These are phyloP conservation scores for Paramecium caudatum DNA, from an alignment of 73 alveolate species.

Conservation along the genomic window DNA sequence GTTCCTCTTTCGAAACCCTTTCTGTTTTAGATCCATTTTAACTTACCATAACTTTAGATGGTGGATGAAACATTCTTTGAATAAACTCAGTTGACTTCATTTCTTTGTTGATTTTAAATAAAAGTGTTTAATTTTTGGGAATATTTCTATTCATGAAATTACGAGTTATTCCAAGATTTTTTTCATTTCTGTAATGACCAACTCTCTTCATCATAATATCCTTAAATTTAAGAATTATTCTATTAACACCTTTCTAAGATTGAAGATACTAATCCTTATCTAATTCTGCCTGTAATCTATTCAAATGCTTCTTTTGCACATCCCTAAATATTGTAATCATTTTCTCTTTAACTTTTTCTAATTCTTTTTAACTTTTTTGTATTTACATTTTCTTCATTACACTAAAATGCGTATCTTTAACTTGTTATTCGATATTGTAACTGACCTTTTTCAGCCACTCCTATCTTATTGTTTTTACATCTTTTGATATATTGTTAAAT, in stretches of 20 bases:
- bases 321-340: conserved; percentile 48
- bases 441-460: conserved; percentile 1
- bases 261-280: conserved; percentile 24
- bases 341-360: neutral
- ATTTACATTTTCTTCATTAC: conserved; percentile 20
- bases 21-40: conserved; percentile 19
- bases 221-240: conserved; percentile 16
- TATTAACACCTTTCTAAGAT: neutral
- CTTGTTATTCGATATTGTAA: neutral
- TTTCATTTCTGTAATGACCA: neutral
- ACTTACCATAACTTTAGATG: conserved; percentile 16
- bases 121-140: neutral
- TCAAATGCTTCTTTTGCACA: neutral
- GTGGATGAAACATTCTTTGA: conserved; percentile 56
- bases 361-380: conserved; percentile 14
- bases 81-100: conserved; percentile 11
- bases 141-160: conserved; percentile 26
- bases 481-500: neutral
- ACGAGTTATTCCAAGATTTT: neutral
- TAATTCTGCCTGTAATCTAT: neutral
- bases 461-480: neutral
- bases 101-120: conserved; percentile 57
- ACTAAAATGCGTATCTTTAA: conserved; percentile 27
- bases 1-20: neutral
- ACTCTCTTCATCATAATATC: conserved; percentile 10